Evolutionary conservation across 2,329 filamentous ascomycete species (phyloP).

Genomic region (Paramyrothecium sp.): DNA sequence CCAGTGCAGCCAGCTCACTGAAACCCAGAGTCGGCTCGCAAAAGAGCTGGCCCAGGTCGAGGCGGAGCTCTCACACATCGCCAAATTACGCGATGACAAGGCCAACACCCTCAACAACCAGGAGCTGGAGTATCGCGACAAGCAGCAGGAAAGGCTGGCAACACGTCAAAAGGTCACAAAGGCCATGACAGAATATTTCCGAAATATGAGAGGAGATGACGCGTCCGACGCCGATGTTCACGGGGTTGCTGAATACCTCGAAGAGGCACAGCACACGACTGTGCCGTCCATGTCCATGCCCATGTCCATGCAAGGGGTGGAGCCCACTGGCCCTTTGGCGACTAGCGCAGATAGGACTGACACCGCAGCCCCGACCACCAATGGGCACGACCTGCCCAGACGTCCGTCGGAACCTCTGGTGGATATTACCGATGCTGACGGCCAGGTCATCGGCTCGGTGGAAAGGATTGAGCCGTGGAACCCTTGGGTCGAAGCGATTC

Average conservation of each 20-base stretch:
- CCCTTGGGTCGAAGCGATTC: constrained; percentile 36
- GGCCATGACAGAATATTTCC: constrained; percentile 32
- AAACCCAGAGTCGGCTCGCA: constrained; percentile 24
- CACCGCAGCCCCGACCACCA: neutral
- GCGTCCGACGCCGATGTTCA: neutral
- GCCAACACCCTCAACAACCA: constrained; percentile 29
- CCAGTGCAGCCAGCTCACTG: constrained; percentile 22
- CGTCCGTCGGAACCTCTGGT: constrained; percentile 20
- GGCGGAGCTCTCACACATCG: constrained; percentile 31
- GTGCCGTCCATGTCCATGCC: neutral
- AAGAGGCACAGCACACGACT: constrained; percentile 5
- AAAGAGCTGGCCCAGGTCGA: constrained; percentile 33
- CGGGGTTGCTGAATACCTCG: constrained; percentile 12
- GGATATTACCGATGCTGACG: constrained; percentile 34
- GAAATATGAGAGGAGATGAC: constrained; percentile 24
- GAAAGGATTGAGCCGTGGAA: constrained; percentile 35
- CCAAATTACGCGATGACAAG: constrained; percentile 27
- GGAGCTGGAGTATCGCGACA: constrained; percentile 27
- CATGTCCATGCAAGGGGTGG: neutral
- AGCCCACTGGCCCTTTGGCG: neutral
- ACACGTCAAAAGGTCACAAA: constrained; percentile 22
- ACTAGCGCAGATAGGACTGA: neutral
- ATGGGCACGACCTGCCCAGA: constrained; percentile 1
- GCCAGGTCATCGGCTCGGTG: constrained; percentile 35
- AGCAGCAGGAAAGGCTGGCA: constrained; percentile 24